Evolutionary conservation across 2,329 filamentous ascomycete genomes (phyloP).

Genomic region (Lecanicillium sp.): DNA sequence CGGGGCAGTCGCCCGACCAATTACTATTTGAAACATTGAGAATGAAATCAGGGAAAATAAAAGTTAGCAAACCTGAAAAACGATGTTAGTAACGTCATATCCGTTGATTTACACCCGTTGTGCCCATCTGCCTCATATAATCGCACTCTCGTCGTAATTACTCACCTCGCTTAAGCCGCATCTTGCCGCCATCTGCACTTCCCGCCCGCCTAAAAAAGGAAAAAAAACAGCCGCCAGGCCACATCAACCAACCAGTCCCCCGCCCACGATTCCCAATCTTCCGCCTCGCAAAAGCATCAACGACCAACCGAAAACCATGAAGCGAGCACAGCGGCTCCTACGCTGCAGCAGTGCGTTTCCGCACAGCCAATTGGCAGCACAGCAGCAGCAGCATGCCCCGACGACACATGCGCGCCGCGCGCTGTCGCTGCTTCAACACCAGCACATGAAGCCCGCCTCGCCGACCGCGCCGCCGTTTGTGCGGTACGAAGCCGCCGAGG

Average conservation of each 20-base stretch:
- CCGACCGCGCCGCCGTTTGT: slow-evolving; percentile 19
- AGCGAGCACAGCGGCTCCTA: slow-evolving; percentile 1
- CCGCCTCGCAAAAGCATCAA: not conserved
- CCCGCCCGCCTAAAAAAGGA: not conserved
- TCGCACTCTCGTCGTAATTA: no score
- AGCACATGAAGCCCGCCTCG: slow-evolving; percentile 23
- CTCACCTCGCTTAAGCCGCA: not conserved
- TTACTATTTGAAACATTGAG: no score
- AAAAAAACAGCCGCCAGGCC: not conserved
- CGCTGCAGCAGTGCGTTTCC: not conserved
- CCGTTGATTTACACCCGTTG: no score
- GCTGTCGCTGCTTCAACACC: slow-evolving; percentile 23
- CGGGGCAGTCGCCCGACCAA: no score
- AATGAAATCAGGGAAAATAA: no score
- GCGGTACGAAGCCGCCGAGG: slow-evolving; percentile 27
- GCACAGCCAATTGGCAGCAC: not conserved
- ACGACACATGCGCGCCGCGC: not conserved
- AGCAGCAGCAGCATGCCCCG: not conserved
- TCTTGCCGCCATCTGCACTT: not conserved
- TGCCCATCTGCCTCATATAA: no score
- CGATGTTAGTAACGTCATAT: no score
- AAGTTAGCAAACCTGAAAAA: no score
- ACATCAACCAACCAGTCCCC: slow-evolving; percentile 3
- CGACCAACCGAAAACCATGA: slow-evolving; percentile 4
- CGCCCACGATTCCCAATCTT: not conserved